A percentile compares a stretch with the other conserved stretches of the same genome.
Evolutionary conservation across 176 grass and related monocot species (phyloP).

Genomic region (Oryza australiensis): DNA sequence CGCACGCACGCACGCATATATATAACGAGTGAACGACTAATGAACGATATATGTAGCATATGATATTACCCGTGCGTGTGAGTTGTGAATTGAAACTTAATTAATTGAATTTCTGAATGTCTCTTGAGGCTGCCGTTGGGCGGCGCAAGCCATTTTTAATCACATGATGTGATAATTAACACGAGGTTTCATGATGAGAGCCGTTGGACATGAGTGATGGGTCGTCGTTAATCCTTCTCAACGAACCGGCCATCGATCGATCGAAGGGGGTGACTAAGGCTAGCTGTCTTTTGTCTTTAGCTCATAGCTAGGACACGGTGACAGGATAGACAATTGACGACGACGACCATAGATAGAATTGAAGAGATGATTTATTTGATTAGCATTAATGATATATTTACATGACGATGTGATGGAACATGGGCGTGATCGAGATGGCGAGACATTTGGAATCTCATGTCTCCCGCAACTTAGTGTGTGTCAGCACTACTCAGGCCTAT

Average conservation of each 20-base stretch:
- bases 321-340: not conserved
- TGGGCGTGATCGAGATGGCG: not conserved
- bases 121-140: not conserved
- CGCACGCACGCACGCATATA: not conserved
- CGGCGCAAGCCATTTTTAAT: not conserved
- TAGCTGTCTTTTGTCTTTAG: not conserved
- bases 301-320: not conserved
- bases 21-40: no score
- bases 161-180: not conserved
- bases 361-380: not conserved
- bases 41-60: no score
- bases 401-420: not conserved
- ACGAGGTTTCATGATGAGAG: not conserved
- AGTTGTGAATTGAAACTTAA: not conserved
- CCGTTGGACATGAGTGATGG: not conserved
- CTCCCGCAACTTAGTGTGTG: no score
- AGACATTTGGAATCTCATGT: slow-evolving; percentile 32
- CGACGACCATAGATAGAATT: not conserved
- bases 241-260: not conserved
- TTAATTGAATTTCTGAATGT: not conserved
- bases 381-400: not conserved
- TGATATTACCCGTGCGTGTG: not conserved
- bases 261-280: not conserved
- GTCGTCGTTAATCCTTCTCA: not conserved
- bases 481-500: no score